Base-by-base conservation (phyloP, 2,329 filamentous ascomycete genomes). In the Graphilbum ipis-grandicollis region DNA sequence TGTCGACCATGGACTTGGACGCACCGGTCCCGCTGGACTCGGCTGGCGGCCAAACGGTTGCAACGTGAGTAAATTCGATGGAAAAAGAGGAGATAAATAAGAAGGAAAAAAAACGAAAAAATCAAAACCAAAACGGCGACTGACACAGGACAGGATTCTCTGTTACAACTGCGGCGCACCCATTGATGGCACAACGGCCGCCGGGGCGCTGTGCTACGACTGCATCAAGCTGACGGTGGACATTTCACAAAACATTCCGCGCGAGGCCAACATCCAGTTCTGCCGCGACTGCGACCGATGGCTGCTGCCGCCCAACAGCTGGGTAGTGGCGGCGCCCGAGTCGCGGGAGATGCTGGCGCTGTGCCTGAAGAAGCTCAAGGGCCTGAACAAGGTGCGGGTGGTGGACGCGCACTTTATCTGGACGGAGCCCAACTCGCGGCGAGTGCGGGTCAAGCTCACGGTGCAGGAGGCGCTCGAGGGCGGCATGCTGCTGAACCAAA, bases 121-220 rank as follows among this genome's bases (percentile, higher is more conserved):
- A 13, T 15, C 26, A 32, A 8, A 10, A 21, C 7, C 19, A 15
- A 19, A 9, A 30, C 14, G 9, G 9, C 5, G 28, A n/a, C 21
- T 23, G 21, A 23, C 21, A 23, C 21, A 23, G 21, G 21, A 5
- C 41, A 82, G 76, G n/a, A 93, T 96, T 53, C 79, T 98, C 40
- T 98, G 90, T 60, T 93, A 84, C 65, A 93, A 96, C 67, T 98
- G 90, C 58, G 90, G 88, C 52, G 85, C 83, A 42, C 79, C 88
- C 29, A 93, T 98, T 51, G 86, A 94, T 58, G 90, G 90, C 56
- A 93, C 85, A 15, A 74, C 75, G 13, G 68, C 82, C 19, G 77
- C 80, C 37, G 85, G 85, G 43, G 86, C 90, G 30, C 76, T 94
- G 39, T 98, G 90, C 63, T 84, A 84, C 57, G 88, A 96, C 65